Percentiles rank a stretch among this genome's conserved stretches.
phyloP scores from a whole-genome alignment of 2,329 filamentous ascomycete genomes.

The Trichoderma pleuroti region DNA sequence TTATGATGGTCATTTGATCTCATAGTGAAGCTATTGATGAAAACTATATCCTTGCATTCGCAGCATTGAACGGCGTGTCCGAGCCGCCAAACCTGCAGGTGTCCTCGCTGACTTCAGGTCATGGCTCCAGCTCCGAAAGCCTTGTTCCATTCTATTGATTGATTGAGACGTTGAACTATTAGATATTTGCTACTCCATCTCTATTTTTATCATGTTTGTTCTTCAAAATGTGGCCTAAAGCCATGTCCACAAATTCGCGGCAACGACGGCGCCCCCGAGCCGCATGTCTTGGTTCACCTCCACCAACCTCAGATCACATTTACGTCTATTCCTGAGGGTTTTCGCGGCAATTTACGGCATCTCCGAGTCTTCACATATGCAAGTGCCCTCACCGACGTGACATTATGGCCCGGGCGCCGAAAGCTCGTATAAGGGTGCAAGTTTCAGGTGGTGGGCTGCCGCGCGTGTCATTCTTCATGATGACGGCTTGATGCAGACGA shows the following conservation, averaged over 20 bases:
- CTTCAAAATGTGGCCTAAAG: neutral
- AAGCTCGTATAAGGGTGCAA: neutral
- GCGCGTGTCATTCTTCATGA: neutral
- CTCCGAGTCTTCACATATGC: neutral
- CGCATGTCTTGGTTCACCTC: neutral
- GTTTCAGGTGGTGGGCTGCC: neutral
- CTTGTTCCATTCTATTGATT: neutral
- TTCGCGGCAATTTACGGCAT: neutral
- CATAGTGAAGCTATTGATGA: neutral
- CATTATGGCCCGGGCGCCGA: neutral
- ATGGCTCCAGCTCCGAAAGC: neutral
- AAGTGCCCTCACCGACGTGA: neutral
- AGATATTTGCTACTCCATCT: neutral
- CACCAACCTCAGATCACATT: neutral
- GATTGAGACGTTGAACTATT: neutral
- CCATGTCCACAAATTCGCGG: neutral
- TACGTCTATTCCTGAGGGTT: neutral
- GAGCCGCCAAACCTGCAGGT: neutral
- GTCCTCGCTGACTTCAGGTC: neutral
- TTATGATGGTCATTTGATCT: neutral
- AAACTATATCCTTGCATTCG: neutral
- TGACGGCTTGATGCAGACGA: neutral
- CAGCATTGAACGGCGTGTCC: neutral
- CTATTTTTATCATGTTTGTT: neutral
- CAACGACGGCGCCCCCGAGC: neutral